Evolutionary conservation across 805 yeast species (phyloP).

Genomic region (Suhomyces sp.): DNA sequence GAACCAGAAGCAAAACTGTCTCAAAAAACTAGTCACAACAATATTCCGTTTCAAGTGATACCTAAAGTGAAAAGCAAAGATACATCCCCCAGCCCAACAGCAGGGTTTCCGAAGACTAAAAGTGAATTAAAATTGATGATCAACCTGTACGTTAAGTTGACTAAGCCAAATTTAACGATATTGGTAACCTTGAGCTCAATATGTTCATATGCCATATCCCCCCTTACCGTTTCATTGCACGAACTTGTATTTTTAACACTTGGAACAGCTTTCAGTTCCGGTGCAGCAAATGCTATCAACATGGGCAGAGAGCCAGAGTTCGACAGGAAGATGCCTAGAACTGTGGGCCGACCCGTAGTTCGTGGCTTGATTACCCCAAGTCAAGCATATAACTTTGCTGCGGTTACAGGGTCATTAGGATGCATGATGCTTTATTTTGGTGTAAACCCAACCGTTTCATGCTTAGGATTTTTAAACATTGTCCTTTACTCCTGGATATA

Average conservation of each 20-base stretch:
- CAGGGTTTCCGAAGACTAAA: slow-evolving; percentile 7
- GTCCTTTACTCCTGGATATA: slow-evolving; percentile 85
- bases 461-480: slow-evolving; percentile 77
- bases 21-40: slow-evolving; percentile 15
- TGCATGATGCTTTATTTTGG: slow-evolving; percentile 67
- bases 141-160: slow-evolving; percentile 70
- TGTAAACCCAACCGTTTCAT: slow-evolving; percentile 81
- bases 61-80: slow-evolving; percentile 24
- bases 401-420: slow-evolving; percentile 68
- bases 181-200: slow-evolving; percentile 88
- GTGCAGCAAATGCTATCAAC: slow-evolving; percentile 94
- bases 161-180: slow-evolving; percentile 86
- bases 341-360: slow-evolving; percentile 87
- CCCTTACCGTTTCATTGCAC: slow-evolving; percentile 69
- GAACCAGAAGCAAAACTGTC: slow-evolving; percentile 29
- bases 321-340: slow-evolving; percentile 84
- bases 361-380: slow-evolving; percentile 69
- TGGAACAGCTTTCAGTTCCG: slow-evolving; percentile 87
- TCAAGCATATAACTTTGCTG: slow-evolving; percentile 83
- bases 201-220: slow-evolving; percentile 91
- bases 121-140: slow-evolving; percentile 36
- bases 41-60: slow-evolving; percentile 59
- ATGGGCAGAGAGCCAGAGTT: slow-evolving; percentile 95
- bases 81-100: not conserved
- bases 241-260: slow-evolving; percentile 69